Base-by-base conservation (phyloP, 495 filamentous ascomycete genomes). In the Hyaloscypha finlandica region DNA sequence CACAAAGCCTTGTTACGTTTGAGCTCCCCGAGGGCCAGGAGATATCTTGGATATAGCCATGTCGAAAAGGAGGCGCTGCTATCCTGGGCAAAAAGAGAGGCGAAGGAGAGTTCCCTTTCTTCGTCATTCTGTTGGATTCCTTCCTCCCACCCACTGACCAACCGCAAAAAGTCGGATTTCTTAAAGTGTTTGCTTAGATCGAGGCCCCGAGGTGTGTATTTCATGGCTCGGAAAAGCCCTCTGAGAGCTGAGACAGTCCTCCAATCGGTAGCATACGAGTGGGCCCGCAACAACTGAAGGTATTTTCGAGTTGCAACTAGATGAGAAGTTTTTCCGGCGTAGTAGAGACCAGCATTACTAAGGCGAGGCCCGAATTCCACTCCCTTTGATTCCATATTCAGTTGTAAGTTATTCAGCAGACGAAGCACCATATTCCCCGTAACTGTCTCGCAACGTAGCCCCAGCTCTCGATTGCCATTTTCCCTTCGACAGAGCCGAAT, bases 351-450 rank as follows among this genome's bases (percentile, higher is more conserved):
- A n/a, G 37, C 30, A 35, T 62, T 61, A 42, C 52, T 68, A 0
- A 73, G 11, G 2, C 45, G 6, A 29, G n/a, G 31, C 32, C 68
- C 65, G 42, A 66, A 45, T 19, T 48, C 31, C 1, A 73, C 4
- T 2, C 61, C 59, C 48, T 66, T 70, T 14, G 71, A 68, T 11
- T 65, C 39, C 56, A 68, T 58, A 33, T 65, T 73, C 11, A 63
- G 16, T 1, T 35, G 6, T 8, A 73, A 31, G 25, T 63, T 69
- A 51, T 71, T 71, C 55, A 73, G 22, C 9, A 73, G 20, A 1
- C 32, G 6, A 5, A 71, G n/a, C 25, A 71, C 52, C 61, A 14
- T 32, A 12, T 8, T 16, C 3, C 37, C 20, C 16, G 55, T n/a
- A 19, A 61, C 20, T 0, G 11, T 54, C 16, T 48, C 16, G 35